Evolutionary conservation across 768 basidiomycete genomes (phyloP), one percentile per base, ranked within the genome.

Genomic region (Phlebiopsis gigantea): DNA sequence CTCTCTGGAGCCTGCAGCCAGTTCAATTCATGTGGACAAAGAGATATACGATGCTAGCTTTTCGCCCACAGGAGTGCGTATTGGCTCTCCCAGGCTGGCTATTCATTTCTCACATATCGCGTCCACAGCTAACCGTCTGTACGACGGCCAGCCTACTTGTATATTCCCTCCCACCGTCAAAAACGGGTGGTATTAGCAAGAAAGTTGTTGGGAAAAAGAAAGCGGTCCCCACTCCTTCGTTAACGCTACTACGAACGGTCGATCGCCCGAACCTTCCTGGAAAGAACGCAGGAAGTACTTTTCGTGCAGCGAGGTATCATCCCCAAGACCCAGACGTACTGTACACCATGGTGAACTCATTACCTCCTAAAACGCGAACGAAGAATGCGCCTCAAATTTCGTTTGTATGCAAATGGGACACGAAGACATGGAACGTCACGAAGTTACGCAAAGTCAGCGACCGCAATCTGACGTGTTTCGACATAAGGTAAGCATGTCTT

Each of bases 11-110:
- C 81, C 79, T 9, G 71, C 73, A 22, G 78, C 75, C 15, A 68
- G 69, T 21, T 67, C 82, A 4, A 73, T 90, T 43, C 68, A 65
- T 44, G 74, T 84, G 44, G 75, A 82, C 15, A 80, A 81, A 12
- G 93, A 97, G 69, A 84, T 98, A 45, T 96, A 92, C 57, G 94
- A 96, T 64, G 84, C 82, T 17, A 79, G 90, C 6, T 90, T 97
- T 75, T 87, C 87, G 25, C 71, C 76, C 4, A 77, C 79, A 10
- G 81, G 77, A 21, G 90, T 90, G 65, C 57, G 77, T 69, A 17
- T 9, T 26, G 12, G 8, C 25, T 0, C 43, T 21, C 26, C 5
- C 24, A 39, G 19, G 21, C 28, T 7, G 5, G 7, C 26, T 22
- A n/a, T 15, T 30, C 42, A 21, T n/a, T n/a, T 24, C 4, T 30